Percentiles rank a stretch among this genome's conserved stretches.
phyloP scores from a whole-genome alignment of 208 protist genomes.

The Plasmodiophora brassicae region DNA sequence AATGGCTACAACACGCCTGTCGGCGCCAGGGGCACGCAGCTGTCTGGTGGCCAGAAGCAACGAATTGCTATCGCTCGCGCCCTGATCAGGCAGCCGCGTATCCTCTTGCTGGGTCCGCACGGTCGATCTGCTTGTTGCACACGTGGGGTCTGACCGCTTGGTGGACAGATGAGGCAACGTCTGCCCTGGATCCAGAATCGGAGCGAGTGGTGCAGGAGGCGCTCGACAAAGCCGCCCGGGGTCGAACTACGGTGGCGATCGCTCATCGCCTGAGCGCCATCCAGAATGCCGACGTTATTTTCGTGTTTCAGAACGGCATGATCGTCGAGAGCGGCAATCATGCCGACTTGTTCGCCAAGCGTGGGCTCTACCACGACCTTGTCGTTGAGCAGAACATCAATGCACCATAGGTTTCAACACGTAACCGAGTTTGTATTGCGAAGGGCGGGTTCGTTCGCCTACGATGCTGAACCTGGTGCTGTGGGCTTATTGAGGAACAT shows the following conservation, averaged over 20 bases:
- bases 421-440: no score
- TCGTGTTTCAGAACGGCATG: slow-evolving; percentile 47
- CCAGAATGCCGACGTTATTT: slow-evolving; percentile 53
- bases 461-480: no score
- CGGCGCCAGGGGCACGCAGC: slow-evolving; percentile 19
- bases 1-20: slow-evolving; percentile 72
- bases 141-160: no score
- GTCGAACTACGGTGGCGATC: slow-evolving; percentile 75
- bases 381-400: not conserved
- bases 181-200: slow-evolving; percentile 73
- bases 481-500: no score
- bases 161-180: slow-evolving; percentile 74
- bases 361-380: not conserved
- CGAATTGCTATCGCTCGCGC: slow-evolving; percentile 53
- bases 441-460: no score
- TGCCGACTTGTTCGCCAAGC: slow-evolving; percentile 44
- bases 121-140: no score
- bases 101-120: slow-evolving; percentile 66
- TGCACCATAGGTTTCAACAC: no score
- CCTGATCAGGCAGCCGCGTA: slow-evolving; percentile 41
- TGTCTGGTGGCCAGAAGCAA: slow-evolving; percentile 58
- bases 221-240: slow-evolving; percentile 51
- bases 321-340: slow-evolving; percentile 55
- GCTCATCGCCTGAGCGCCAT: slow-evolving; percentile 83
- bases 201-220: slow-evolving; percentile 75